phyloP scores from a whole-genome alignment of 495 filamentous ascomycete genomes.

The Bacidia rubella region DNA sequence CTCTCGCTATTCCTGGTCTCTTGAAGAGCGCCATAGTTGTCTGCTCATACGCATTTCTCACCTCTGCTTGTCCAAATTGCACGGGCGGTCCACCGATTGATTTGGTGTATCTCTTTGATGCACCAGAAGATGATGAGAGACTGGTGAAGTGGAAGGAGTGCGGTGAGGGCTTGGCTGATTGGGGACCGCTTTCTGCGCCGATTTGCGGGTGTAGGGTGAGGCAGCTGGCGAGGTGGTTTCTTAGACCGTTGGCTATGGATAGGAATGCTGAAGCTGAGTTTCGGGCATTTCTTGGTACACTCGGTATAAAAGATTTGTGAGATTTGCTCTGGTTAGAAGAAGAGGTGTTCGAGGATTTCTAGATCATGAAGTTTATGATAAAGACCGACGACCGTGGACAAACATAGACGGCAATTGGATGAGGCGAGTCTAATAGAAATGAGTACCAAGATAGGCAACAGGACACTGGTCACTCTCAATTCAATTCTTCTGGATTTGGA shows the following conservation, averaged over 20 bases:
- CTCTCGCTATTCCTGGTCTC: slow-evolving; percentile 18
- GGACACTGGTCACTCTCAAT: too few species aligned
- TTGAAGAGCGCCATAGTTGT: slow-evolving; percentile 23
- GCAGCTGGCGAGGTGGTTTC: slow-evolving; percentile 21
- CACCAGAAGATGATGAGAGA: slow-evolving; percentile 9
- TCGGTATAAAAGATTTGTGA: not conserved
- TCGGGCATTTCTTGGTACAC: not conserved
- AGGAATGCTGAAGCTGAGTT: slow-evolving; percentile 21
- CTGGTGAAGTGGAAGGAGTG: slow-evolving; percentile 15
- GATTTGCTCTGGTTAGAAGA: not conserved
- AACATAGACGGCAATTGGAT: not conserved
- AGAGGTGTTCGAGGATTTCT: not conserved
- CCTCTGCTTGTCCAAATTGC: slow-evolving; percentile 17
- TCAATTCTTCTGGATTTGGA: too few species aligned
- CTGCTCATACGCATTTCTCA: slow-evolving; percentile 20
- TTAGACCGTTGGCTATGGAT: slow-evolving; percentile 8
- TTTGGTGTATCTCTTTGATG: slow-evolving; percentile 17
- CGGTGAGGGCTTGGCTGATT: slow-evolving; percentile 19
- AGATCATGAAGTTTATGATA: not conserved
- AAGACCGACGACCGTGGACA: not conserved
- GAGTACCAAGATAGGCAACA: too few species aligned
- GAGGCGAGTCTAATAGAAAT: not conserved
- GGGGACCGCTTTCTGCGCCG: slow-evolving; percentile 15
- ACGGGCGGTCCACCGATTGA: slow-evolving; percentile 4
- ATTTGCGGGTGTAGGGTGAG: slow-evolving; percentile 21